Evolutionary conservation across 2,329 filamentous ascomycete genomes (phyloP).

Genomic region (Pseudogymnoascus sp.): DNA sequence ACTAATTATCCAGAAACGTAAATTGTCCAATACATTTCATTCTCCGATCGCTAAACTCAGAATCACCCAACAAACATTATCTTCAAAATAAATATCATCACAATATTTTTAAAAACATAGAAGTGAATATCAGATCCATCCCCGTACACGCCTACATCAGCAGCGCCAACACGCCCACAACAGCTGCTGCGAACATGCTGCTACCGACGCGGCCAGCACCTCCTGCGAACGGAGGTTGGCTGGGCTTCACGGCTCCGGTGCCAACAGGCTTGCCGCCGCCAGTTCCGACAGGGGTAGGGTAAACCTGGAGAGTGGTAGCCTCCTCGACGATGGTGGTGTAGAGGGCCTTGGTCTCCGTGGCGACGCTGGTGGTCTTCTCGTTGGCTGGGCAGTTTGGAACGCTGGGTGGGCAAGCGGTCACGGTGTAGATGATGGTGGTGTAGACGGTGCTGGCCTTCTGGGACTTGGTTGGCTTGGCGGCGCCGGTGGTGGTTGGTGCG

Average conservation of each 20-base stretch:
- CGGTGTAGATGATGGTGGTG: constrained; percentile 13
- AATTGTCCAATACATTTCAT: neutral
- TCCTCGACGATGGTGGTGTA: constrained; percentile 35
- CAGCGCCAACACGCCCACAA: neutral
- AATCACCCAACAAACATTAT: neutral
- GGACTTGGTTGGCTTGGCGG: neutral
- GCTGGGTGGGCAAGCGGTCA: constrained; percentile 26
- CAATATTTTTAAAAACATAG: neutral
- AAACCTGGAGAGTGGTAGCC: neutral
- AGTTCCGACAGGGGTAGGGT: neutral
- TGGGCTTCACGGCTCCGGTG: neutral
- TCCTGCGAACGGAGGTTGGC: neutral
- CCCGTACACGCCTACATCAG: neutral
- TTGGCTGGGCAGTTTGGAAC: constrained; percentile 33
- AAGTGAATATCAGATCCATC: neutral
- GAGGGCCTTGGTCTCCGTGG: constrained; percentile 33
- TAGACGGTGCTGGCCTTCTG: constrained; percentile 11
- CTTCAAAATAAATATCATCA: neutral
- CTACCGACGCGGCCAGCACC: neutral
- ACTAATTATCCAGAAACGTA: neutral
- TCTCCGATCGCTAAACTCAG: neutral
- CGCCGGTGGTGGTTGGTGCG: constrained; percentile 8
- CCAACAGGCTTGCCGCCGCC: neutral
- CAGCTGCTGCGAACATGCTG: neutral
- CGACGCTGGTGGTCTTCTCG: constrained; percentile 23